Evolutionary conservation across 176 grass and related monocot species (phyloP).

Genomic region (Phoenix dactylifera): DNA sequence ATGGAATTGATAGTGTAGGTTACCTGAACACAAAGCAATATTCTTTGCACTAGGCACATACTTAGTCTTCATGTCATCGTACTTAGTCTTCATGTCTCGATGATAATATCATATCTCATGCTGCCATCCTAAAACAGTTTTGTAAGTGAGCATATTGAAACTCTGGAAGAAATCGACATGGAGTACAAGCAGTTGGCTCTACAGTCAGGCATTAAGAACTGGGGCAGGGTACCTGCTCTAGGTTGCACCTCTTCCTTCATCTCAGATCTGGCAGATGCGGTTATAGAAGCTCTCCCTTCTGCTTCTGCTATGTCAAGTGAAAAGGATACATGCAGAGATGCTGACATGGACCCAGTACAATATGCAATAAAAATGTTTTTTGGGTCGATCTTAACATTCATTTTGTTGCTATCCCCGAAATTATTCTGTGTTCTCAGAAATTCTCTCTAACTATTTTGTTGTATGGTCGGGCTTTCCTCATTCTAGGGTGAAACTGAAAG

Average conservation of each 20-base stretch:
- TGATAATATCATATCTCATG: too few relatives aligned
- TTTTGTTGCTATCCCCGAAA: constrained; percentile 62
- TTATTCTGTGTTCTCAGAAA: constrained; percentile 53
- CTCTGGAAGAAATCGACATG: constrained; percentile 96
- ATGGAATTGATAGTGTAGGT: too few relatives aligned
- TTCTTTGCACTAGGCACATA: too few relatives aligned
- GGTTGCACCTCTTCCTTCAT: constrained; percentile 70
- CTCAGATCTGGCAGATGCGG: constrained; percentile 72
- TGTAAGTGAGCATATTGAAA: constrained; percentile 97
- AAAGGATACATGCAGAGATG: constrained; percentile 4
- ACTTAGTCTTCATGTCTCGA: too few relatives aligned
- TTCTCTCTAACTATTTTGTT: background rate
- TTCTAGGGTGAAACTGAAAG: too few relatives aligned
- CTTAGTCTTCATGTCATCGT: too few relatives aligned
- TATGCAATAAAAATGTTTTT: constrained; percentile 62
- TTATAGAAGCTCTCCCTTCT: constrained; percentile 61
- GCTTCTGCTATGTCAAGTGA: constrained; percentile 31
- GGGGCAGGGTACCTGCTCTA: constrained; percentile 89
- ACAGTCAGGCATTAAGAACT: constrained; percentile 88
- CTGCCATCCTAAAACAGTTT: constrained; percentile 38
- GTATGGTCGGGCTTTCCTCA: too few relatives aligned
- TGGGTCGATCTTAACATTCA: constrained; percentile 55
- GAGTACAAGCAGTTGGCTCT: constrained; percentile 92
- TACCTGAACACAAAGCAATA: too few relatives aligned
- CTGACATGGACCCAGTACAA: constrained; percentile 37